Conservation (phyloP, 768 basidiomycete species). For the Tricholoma hemisulphureum region DNA sequence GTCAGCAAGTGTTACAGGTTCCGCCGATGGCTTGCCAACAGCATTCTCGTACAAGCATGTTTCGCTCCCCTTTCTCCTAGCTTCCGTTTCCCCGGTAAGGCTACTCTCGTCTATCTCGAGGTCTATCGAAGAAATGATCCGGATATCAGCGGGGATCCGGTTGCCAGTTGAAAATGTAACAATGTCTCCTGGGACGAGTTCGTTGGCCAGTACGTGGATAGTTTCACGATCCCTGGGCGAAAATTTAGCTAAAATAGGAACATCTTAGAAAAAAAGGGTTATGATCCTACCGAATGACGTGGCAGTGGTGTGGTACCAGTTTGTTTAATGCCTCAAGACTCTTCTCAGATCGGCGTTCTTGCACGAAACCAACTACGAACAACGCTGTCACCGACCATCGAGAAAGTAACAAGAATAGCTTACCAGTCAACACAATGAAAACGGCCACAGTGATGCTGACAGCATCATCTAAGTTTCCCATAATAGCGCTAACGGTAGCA, state of each 20-base stretch:
- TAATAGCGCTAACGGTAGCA: slow-evolving; percentile 81
- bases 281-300: slow-evolving; percentile 64
- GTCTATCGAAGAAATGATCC: slow-evolving; percentile 76
- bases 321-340: slow-evolving; percentile 94
- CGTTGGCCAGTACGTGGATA: slow-evolving; percentile 86
- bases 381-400: background rate
- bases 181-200: slow-evolving; percentile 94
- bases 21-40: slow-evolving; percentile 28
- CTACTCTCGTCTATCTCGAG: slow-evolving; percentile 96
- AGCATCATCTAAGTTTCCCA: slow-evolving; percentile 97
- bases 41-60: slow-evolving; percentile 47
- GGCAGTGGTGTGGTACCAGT: slow-evolving; percentile 95
- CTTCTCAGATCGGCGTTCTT: slow-evolving; percentile 93
- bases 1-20: slow-evolving; percentile 69
- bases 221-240: slow-evolving; percentile 55
- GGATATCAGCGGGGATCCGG: slow-evolving; percentile 90
- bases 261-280: slow-evolving; percentile 20
- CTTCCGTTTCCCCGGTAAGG: slow-evolving; percentile 88
- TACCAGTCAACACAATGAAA: slow-evolving; percentile 89
- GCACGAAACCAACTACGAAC: slow-evolving; percentile 81
- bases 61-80: slow-evolving; percentile 65
- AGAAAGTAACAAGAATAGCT: slow-evolving; percentile 16
- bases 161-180: slow-evolving; percentile 89
- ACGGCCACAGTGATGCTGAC: slow-evolving; percentile 91
- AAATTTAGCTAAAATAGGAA: too few species aligned